A percentile compares a stretch with the other conserved stretches of the same genome.
Conservation (phyloP, 768 basidiomycete species). For the Boletus eberwhitei region DNA sequence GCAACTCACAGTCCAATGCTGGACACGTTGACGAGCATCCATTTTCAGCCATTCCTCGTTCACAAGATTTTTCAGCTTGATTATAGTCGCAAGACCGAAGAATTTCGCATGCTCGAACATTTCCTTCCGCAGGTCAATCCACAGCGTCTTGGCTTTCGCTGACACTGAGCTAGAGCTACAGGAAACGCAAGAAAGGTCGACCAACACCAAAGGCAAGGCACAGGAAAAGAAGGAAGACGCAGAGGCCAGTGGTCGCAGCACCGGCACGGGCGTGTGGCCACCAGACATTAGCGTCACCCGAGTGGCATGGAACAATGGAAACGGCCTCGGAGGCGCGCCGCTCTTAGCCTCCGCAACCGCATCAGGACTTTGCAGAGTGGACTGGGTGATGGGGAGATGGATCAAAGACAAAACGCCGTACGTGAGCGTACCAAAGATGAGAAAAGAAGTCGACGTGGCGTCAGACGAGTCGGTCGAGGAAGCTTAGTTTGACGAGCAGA, state of each 20-base stretch:
- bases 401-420: slow-evolving; percentile 65
- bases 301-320: slow-evolving; percentile 77
- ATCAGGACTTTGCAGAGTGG: slow-evolving; percentile 83
- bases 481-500: background rate
- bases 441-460: slow-evolving; percentile 49
- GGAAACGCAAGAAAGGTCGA: slow-evolving; percentile 44
- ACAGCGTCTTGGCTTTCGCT: background rate
- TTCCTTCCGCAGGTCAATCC: slow-evolving; percentile 66
- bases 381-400: slow-evolving; percentile 78
- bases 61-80: slow-evolving; percentile 86
- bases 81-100: slow-evolving; percentile 69
- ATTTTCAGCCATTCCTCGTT: slow-evolving; percentile 63
- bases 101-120: slow-evolving; percentile 86
- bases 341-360: slow-evolving; percentile 78
- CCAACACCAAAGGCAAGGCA: slow-evolving; percentile 34
- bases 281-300: slow-evolving; percentile 74
- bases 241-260: slow-evolving; percentile 17
- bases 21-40: background rate
- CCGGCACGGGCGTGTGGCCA: slow-evolving; percentile 71
- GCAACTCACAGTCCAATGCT: background rate
- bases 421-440: slow-evolving; percentile 54
- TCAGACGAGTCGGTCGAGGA: slow-evolving; percentile 37
- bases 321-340: slow-evolving; percentile 56
- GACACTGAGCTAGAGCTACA: slow-evolving; percentile 16
- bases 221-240: slow-evolving; percentile 24